Evolutionary conservation across 371 early-diverging fungal species (phyloP), one percentile per base, ranked within the genome.

Genomic region (Lichtheimia corymbifera): DNA sequence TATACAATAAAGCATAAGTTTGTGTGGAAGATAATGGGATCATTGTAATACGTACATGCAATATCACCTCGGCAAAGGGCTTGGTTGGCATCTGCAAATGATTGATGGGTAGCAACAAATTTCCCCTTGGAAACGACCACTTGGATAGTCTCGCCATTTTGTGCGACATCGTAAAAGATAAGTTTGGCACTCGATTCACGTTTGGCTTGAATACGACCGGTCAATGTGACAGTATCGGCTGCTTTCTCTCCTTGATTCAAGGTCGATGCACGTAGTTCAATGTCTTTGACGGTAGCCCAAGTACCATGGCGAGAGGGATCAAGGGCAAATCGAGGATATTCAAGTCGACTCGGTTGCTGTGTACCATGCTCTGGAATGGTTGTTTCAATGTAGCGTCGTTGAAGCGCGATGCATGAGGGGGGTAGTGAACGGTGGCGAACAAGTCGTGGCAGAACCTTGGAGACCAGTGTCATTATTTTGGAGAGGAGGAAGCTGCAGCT

Each of bases 161-260:
- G 86, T 12, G 80, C 65, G 17, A 94, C 41, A 64, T 88, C 91
- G 50, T 86, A 83, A 74, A 93, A 94, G 0, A 90, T 66, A 42
- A 93, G 79, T 53, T 88, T 90, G 55, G 78, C 71, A 59, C 93
- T 86, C 3, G 92, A 86, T 41, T 86, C 89, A 20, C 93, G 79
- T 56, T 86, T 90, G 13, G 85, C 75, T 12, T 67, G 59, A 35
- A 91, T 77, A 20, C 91, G 80, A 25, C 91, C 91, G 73, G 81
- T 68, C 30, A 76, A 58, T 9, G 73, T 76, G 22, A 79, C 58
- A 11, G 72, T 53, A 12, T 41, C 27, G 9, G 25, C 7, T 20
- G 70, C 73, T 59, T 78, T 68, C 64, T 81, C 47, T 43, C 82
- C 68, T 15, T 71, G 65, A 40, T 72, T 65, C 42, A 61, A 54